A percentile compares a stretch with the other conserved stretches of the same genome.
phyloP scores from a whole-genome alignment of 2,329 filamentous ascomycete genomes.

The Penicillium sumatraense region DNA sequence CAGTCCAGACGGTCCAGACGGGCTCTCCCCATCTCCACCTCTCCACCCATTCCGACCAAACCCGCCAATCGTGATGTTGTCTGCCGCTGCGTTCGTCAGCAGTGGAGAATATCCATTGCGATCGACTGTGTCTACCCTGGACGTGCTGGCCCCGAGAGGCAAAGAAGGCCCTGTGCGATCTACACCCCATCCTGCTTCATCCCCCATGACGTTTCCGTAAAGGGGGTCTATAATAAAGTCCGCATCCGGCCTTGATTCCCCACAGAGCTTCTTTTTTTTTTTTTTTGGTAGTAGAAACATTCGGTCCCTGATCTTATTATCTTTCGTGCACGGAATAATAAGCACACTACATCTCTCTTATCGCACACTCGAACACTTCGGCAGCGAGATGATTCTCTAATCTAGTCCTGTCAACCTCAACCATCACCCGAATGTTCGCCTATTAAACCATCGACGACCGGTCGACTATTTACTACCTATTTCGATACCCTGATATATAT shows the following conservation, averaged over 20 bases:
- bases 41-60: constrained; percentile 15
- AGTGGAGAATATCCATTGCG: constrained; percentile 28
- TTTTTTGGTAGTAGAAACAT: constrained; percentile 16
- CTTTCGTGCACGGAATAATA: no score
- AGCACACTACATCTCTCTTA: not conserved
- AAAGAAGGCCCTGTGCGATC: constrained; percentile 16
- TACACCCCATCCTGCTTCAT: constrained; percentile 12
- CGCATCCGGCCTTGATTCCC: constrained; percentile 22
- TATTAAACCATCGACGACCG: constrained; percentile 1
- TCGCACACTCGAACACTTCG: not conserved
- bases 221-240: constrained; percentile 27
- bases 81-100: constrained; percentile 27
- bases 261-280: constrained; percentile 5
- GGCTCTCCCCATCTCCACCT: constrained; percentile 9
- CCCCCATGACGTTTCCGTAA: constrained; percentile 32
- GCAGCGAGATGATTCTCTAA: constrained; percentile 22
- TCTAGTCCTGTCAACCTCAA: not conserved
- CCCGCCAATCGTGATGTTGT: constrained; percentile 17
- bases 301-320: not conserved
- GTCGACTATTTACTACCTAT: not conserved
- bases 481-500: not conserved
- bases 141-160: constrained; percentile 11
- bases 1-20: constrained; percentile 19
- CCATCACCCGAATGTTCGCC: constrained; percentile 3
- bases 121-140: constrained; percentile 24